These are phyloP conservation scores for Phyllosticta ampelicida DNA, from an alignment of 2,329 filamentous ascomycete genomes.

Conservation along the genomic window DNA sequence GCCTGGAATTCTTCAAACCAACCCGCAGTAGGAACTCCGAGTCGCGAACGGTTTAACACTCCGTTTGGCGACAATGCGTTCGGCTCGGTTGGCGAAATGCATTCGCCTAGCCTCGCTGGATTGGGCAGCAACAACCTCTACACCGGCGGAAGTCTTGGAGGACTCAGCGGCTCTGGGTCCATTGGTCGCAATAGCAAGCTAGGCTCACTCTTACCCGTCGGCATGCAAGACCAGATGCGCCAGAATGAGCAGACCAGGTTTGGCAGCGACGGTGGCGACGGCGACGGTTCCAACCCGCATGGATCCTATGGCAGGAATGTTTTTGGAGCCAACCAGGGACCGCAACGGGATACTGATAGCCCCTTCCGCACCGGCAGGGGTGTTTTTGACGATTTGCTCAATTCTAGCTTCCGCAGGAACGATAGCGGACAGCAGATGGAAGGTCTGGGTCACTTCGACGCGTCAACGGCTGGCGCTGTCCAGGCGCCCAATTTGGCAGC, in stretches of 20 bases:
- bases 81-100: conserved; percentile 64
- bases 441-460: conserved; percentile 18
- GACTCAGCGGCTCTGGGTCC: conserved; percentile 49
- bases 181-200: conserved; percentile 71
- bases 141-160: conserved; percentile 35
- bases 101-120: conserved; percentile 60
- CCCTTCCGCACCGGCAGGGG: conserved; percentile 29
- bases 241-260: conserved; percentile 32
- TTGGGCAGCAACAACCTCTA: conserved; percentile 56
- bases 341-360: conserved; percentile 30
- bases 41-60: conserved; percentile 42
- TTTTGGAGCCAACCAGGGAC: conserved; percentile 33
- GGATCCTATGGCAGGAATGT: conserved; percentile 56
- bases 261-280: conserved; percentile 48
- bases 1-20: conserved; percentile 57
- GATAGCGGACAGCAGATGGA: conserved; percentile 13
- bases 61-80: conserved; percentile 56
- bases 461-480: conserved; percentile 13
- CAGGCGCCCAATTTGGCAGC: conserved; percentile 19
- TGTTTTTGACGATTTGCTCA: conserved; percentile 29
- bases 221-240: conserved; percentile 89
- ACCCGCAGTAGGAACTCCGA: conserved; percentile 64
- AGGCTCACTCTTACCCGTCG: conserved; percentile 73
- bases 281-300: conserved; percentile 26
- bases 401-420: conserved; percentile 10